Evolutionary conservation across 116 monocot genomes (phyloP).

Genomic region (Papilionanthe hybrid): DNA sequence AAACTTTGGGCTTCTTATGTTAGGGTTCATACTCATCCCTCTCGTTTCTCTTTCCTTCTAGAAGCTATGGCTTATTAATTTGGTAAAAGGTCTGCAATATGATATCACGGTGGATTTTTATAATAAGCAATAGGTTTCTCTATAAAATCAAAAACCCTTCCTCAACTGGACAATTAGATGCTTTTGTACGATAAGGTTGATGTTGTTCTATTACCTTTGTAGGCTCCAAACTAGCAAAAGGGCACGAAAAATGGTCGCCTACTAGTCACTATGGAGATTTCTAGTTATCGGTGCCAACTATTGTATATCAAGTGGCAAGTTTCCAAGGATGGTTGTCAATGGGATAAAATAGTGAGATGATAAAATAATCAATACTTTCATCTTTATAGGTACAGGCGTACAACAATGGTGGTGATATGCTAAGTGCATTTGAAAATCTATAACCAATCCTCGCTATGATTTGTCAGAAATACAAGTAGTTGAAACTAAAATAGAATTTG

Average conservation of each 20-base stretch:
- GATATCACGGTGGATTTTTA: neutral
- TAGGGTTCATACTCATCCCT: neutral
- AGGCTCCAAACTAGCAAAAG: neutral
- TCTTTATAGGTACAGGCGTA: neutral
- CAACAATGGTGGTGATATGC: neutral
- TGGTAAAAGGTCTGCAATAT: neutral
- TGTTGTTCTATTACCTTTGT: neutral
- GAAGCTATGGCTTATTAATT: neutral
- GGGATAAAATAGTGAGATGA: neutral
- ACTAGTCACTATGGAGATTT: neutral
- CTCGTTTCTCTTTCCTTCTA: neutral
- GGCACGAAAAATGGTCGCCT: neutral
- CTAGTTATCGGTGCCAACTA: neutral
- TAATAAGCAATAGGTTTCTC: neutral
- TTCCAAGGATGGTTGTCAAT: neutral
- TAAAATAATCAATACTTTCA: neutral
- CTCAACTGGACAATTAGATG: neutral
- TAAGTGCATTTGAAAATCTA: neutral
- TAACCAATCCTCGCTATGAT: neutral
- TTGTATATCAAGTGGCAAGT: neutral
- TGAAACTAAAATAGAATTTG: neutral
- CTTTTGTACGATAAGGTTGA: neutral
- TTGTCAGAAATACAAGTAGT: neutral
- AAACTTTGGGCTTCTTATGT: neutral
- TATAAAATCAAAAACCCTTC: neutral